A percentile compares a stretch with the other conserved stretches of the same genome.
Evolutionary conservation across 2,329 filamentous ascomycete genomes (phyloP).

Genomic region (Ilyonectria mors-panacis): DNA sequence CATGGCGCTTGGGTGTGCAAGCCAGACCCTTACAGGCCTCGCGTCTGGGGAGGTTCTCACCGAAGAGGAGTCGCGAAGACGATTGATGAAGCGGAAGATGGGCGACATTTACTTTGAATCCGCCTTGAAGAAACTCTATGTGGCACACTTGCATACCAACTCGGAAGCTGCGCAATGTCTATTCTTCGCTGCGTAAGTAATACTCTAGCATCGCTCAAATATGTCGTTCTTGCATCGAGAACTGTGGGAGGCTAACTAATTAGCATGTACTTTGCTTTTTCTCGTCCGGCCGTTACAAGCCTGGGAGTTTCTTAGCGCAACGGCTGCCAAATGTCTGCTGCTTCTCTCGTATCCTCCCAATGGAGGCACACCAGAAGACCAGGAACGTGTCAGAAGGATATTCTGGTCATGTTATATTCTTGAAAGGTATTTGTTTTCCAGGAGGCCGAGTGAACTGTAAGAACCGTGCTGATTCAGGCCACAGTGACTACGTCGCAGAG

Average conservation of each 20-base stretch:
- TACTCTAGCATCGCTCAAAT: not conserved
- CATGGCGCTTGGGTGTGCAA: slow-evolving; percentile 64
- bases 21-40: slow-evolving; percentile 56
- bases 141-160: slow-evolving; percentile 63
- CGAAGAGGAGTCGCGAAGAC: slow-evolving; percentile 49
- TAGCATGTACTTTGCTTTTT: slow-evolving; percentile 65
- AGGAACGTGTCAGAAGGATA: slow-evolving; percentile 64
- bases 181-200: slow-evolving; percentile 64
- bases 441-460: rapidly evolving
- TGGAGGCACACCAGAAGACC: slow-evolving; percentile 55
- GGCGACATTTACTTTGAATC: slow-evolving; percentile 62
- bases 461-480: not conserved
- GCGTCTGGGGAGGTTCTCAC: slow-evolving; percentile 35
- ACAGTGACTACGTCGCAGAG: slow-evolving; percentile 67
- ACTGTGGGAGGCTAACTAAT: not conserved
- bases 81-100: slow-evolving; percentile 53
- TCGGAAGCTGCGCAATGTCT: slow-evolving; percentile 64
- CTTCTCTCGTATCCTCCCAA: slow-evolving; percentile 60
- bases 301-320: slow-evolving; percentile 66
- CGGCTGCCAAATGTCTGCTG: slow-evolving; percentile 65
- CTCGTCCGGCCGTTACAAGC: slow-evolving; percentile 65
- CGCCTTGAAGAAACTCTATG: slow-evolving; percentile 61
- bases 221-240: not conserved
- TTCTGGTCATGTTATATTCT: slow-evolving; percentile 71
- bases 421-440: slow-evolving; percentile 56